Percentiles rank a stretch among this genome's conserved stretches.
Evolutionary conservation across 495 filamentous ascomycete species (phyloP).

Genomic region (Penicillium egyptiacum): DNA sequence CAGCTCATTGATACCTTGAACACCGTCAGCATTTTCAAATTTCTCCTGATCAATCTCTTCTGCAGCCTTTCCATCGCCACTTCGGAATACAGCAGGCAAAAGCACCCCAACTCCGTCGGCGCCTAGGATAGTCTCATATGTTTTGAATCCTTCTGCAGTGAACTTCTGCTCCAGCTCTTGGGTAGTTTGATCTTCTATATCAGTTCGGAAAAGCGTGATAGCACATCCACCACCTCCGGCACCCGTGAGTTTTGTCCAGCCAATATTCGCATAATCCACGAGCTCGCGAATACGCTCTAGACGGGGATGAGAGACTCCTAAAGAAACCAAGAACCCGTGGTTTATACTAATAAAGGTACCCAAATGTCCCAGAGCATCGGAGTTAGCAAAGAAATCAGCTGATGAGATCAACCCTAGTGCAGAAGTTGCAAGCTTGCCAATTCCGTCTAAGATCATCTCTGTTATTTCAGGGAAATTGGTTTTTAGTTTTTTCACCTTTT

Average conservation of each 20-base stretch:
- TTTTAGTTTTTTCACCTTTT: constrained; percentile 75
- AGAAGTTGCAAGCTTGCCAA: constrained; percentile 75
- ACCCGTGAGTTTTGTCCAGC: constrained; percentile 95
- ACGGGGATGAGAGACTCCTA: constrained; percentile 82
- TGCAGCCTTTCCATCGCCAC: constrained; percentile 68
- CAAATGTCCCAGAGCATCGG: constrained; percentile 61
- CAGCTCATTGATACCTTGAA: constrained; percentile 73
- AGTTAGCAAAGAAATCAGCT: constrained; percentile 49
- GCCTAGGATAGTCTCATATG: constrained; percentile 79
- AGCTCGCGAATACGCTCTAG: constrained; percentile 83
- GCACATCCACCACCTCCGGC: constrained; percentile 95
- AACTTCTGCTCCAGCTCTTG: constrained; percentile 63
- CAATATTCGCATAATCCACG: constrained; percentile 80
- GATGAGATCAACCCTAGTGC: constrained; percentile 53
- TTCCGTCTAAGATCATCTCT: constrained; percentile 73
- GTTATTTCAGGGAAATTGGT: constrained; percentile 68
- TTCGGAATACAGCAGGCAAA: constrained; percentile 81
- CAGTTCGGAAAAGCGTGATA: constrained; percentile 80
- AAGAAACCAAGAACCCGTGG: constrained; percentile 80
- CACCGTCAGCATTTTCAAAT: constrained; percentile 77
- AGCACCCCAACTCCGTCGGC: constrained; percentile 93
- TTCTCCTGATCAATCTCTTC: constrained; percentile 91
- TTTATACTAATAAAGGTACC: constrained; percentile 92
- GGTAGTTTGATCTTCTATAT: constrained; percentile 49
- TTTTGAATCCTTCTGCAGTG: constrained; percentile 70